Evolutionary conservation across 306 rosid genomes (phyloP).

Genomic region (Medicago arabica): DNA sequence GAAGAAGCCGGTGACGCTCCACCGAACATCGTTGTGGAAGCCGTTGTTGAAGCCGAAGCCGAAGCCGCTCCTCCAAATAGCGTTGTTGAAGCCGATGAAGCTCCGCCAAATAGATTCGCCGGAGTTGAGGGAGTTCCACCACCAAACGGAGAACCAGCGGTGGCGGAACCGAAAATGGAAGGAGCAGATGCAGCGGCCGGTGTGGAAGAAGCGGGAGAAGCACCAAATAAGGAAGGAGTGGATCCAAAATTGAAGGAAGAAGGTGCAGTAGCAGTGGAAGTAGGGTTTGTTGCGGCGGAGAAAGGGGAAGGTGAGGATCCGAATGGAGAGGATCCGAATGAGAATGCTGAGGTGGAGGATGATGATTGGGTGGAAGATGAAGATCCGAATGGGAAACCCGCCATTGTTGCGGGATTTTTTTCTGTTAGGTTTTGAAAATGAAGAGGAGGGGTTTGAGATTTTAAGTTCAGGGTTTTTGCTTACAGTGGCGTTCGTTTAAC

Average conservation of each 20-base stretch:
- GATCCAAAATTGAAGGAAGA: not conserved
- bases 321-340: conserved; percentile 26
- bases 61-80: conserved; percentile 15
- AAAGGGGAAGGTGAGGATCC: conserved; percentile 31
- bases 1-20: conserved; percentile 28
- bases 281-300: conserved; percentile 48
- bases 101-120: conserved; percentile 32
- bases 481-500: too few relatives aligned
- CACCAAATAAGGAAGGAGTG: conserved; percentile 9
- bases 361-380: conserved; percentile 35
- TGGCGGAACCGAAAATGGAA: conserved; percentile 19
- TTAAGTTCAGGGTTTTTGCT: conserved; percentile 17
- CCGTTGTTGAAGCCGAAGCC: conserved; percentile 34
- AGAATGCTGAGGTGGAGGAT: conserved; percentile 41
- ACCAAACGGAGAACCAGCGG: conserved; percentile 28
- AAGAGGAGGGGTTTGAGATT: not conserved
- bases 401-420: conserved; percentile 48
- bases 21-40: conserved; percentile 24
- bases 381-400: conserved; percentile 65
- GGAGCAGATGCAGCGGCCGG: conserved; percentile 27
- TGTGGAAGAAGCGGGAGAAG: not conserved
- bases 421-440: conserved; percentile 22
- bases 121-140: conserved; percentile 28
- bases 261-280: conserved; percentile 48
- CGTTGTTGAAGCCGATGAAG: conserved; percentile 4